A percentile compares a stretch with the other conserved stretches of the same genome.
Evolutionary conservation across 805 yeast species (phyloP).

Genomic region (Yamadazyma philogaea): DNA sequence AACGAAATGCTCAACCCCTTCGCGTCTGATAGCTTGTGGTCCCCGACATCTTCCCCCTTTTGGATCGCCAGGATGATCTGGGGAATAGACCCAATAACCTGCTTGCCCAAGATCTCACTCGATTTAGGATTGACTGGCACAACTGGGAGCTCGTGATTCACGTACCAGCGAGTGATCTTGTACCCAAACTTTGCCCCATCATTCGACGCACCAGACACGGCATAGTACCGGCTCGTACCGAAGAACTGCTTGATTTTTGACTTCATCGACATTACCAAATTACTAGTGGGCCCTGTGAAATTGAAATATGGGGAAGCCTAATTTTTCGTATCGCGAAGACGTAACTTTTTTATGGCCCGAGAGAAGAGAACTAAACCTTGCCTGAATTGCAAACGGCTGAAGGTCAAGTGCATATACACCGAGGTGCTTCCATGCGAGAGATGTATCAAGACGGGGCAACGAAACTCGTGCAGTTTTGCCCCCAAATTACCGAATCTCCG

Average conservation of each 20-base stretch:
- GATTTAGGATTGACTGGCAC: conserved; percentile 64
- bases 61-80: conserved; percentile 24
- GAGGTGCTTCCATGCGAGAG: conserved; percentile 53
- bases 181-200: conserved; percentile 65
- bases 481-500: conserved; percentile 47
- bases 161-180: conserved; percentile 69
- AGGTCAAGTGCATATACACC: conserved; percentile 57
- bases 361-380: conserved; percentile 58
- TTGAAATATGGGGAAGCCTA: conserved; percentile 6
- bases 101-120: conserved; percentile 43
- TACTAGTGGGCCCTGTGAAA: too few relatives aligned
- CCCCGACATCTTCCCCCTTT: conserved; percentile 18
- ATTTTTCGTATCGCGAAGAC: not conserved
- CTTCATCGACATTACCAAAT: conserved; percentile 43
- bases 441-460: conserved; percentile 49
- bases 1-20: conserved; percentile 61
- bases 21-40: conserved; percentile 22
- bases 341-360: conserved; percentile 21
- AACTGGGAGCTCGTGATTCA: conserved; percentile 52
- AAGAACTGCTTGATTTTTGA: conserved; percentile 44
- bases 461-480: conserved; percentile 50
- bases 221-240: conserved; percentile 50
- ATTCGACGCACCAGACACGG: conserved; percentile 70
- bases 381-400: conserved; percentile 56
- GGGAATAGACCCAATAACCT: conserved; percentile 32